Percentiles rank a stretch among this genome's conserved stretches.
Conservation (phyloP, 177 flowering plant species). For the Vitis hybrid region DNA sequence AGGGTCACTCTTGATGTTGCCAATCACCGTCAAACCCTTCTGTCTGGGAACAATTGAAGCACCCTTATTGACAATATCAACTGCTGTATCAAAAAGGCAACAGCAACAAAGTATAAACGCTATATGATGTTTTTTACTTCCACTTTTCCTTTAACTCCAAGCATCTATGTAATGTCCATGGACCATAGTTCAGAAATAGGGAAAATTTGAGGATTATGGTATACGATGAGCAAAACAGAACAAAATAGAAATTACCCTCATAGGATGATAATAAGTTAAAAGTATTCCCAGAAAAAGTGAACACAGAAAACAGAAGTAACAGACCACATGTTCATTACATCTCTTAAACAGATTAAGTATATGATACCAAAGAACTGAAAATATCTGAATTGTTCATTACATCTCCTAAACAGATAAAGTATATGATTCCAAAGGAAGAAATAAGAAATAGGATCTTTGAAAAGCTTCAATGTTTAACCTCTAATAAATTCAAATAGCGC, state of each 20-base stretch:
- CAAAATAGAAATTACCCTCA: too few species aligned
- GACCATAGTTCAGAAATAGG: neutral
- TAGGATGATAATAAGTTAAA: too few species aligned
- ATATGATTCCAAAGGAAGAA: neutral
- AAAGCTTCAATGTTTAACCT: neutral
- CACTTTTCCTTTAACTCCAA: neutral
- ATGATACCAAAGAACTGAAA: too few species aligned
- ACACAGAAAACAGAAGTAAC: too few species aligned
- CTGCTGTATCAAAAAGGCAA: constrained; percentile 17
- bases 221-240: neutral
- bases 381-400: too few species aligned
- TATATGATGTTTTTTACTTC: neutral
- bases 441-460: neutral
- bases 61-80: constrained; percentile 17
- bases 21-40: constrained; percentile 10
- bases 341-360: too few species aligned
- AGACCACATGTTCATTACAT: too few species aligned
- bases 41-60: constrained; percentile 15
- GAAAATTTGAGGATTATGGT: neutral
- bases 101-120: neutral
- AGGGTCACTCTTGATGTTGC: constrained; percentile 7
- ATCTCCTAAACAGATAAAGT: too few species aligned
- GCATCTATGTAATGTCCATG: neutral
- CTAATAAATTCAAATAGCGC: too few species aligned
- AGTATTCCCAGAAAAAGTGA: too few species aligned